Evolutionary conservation across 441 rosid genomes (phyloP).

Genomic region (Brassica hybrid): DNA sequence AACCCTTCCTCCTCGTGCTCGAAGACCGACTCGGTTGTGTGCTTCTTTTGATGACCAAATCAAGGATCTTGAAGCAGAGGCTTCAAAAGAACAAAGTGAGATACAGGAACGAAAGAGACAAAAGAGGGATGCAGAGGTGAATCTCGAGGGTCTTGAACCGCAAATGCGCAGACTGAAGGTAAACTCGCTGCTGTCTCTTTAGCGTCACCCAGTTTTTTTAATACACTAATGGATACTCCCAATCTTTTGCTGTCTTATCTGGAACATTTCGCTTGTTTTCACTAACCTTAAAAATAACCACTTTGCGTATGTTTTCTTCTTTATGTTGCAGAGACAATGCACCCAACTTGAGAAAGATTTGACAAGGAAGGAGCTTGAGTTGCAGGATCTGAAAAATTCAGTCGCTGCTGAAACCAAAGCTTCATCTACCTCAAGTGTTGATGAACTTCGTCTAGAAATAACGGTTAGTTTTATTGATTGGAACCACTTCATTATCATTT

Average conservation of each 20-base stretch:
- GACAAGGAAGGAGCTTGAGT: constrained; percentile 53
- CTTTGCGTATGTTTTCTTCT: constrained; percentile 19
- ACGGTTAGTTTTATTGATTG: constrained; percentile 54
- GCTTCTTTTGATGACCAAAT: constrained; percentile 80
- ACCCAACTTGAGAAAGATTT: constrained; percentile 51
- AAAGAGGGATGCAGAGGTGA: constrained; percentile 59
- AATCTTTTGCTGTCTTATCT: background rate
- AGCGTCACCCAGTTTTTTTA: background rate
- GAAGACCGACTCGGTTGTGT: constrained; percentile 68
- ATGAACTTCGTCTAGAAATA: constrained; percentile 76
- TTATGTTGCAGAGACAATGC: constrained; percentile 57
- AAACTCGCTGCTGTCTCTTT: background rate
- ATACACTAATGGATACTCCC: background rate
- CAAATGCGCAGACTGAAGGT: constrained; percentile 57
- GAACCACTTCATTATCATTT: background rate
- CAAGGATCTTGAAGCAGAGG: constrained; percentile 57
- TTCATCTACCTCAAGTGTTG: constrained; percentile 59
- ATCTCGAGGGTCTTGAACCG: constrained; percentile 51
- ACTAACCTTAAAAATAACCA: background rate
- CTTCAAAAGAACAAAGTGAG: constrained; percentile 44
- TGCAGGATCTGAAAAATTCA: constrained; percentile 63
- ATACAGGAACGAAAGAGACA: constrained; percentile 53
- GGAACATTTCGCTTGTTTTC: constrained; percentile 11
- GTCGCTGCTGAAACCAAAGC: constrained; percentile 50
- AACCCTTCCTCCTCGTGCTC: constrained; percentile 67